Evolutionary conservation across 2,329 filamentous ascomycete genomes (phyloP).

Genomic region (Colletotrichum paranaense): DNA sequence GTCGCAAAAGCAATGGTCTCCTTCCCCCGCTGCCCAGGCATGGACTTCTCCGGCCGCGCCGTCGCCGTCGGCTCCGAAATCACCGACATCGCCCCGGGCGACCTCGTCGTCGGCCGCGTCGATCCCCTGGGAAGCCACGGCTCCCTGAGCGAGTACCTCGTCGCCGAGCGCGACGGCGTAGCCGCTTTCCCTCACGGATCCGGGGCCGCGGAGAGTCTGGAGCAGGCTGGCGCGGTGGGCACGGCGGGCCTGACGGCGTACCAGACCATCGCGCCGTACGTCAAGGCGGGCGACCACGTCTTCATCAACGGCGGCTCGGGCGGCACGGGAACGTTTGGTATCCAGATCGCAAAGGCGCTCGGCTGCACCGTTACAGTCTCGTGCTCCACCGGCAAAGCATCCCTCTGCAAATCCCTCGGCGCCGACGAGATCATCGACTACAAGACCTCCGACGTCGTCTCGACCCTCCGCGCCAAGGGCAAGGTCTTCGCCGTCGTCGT

Average conservation of each 20-base stretch:
- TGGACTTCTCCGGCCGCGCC: conserved; percentile 64
- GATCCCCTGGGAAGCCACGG: conserved; percentile 48
- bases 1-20: conserved; percentile 47
- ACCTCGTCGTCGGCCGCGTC: conserved; percentile 55
- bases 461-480: conserved; percentile 57
- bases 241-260: conserved; percentile 61
- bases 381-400: conserved; percentile 69
- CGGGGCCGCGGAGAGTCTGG: conserved; percentile 44
- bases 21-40: conserved; percentile 56
- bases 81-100: conserved; percentile 49
- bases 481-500: conserved; percentile 62
- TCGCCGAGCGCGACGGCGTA: conserved; percentile 46
- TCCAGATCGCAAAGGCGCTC: conserved; percentile 73
- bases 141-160: conserved; percentile 55
- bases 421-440: conserved; percentile 76
- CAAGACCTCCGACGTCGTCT: conserved; percentile 59
- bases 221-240: conserved; percentile 55
- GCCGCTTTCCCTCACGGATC: conserved; percentile 50
- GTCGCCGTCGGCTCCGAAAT: conserved; percentile 41
- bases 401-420: conserved; percentile 67
- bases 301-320: conserved; percentile 76
- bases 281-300: conserved; percentile 64
- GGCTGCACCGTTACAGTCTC: conserved; percentile 71
- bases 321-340: conserved; percentile 69
- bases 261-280: conserved; percentile 58